Evolutionary conservation across 106 monocot genomes (phyloP).

Genomic region (Vanilla planifolia): DNA sequence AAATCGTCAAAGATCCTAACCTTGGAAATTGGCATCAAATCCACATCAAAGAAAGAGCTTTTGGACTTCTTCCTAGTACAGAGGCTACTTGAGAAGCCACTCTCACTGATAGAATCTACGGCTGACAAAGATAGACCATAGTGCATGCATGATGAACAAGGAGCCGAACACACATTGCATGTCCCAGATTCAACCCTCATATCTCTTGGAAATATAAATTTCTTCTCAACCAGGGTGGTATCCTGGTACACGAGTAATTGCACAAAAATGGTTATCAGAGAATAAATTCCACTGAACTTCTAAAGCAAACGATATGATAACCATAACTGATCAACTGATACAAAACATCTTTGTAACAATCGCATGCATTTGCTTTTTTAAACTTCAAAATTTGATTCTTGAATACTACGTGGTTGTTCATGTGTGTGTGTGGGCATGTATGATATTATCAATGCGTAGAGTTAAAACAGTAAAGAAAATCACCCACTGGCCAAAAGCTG

Average conservation of each 20-base stretch:
- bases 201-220: background rate
- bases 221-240: too few species aligned
- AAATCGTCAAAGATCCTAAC: background rate
- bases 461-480: background rate
- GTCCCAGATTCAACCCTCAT: slow-evolving; percentile 59
- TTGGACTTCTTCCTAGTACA: slow-evolving; percentile 30
- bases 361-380: too few species aligned
- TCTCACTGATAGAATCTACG: slow-evolving; percentile 45
- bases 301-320: too few species aligned
- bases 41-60: slow-evolving; percentile 24
- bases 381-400: too few species aligned
- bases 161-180: slow-evolving; percentile 81
- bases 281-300: too few species aligned
- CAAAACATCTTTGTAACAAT: too few species aligned
- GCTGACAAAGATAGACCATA: slow-evolving; percentile 17
- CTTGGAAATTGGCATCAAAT: slow-evolving; percentile 2
- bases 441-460: too few species aligned
- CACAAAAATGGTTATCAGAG: too few species aligned
- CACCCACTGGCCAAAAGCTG: background rate
- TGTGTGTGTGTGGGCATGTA: too few species aligned
- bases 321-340: too few species aligned
- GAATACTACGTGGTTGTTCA: too few species aligned
- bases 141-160: slow-evolving; percentile 94
- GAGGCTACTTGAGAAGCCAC: slow-evolving; percentile 24
- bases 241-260: too few species aligned